Evolutionary conservation across 192 early-diverging fungal species (phyloP), one percentile per base, ranked within the genome.

Genomic region (Entomortierella lignicola): DNA sequence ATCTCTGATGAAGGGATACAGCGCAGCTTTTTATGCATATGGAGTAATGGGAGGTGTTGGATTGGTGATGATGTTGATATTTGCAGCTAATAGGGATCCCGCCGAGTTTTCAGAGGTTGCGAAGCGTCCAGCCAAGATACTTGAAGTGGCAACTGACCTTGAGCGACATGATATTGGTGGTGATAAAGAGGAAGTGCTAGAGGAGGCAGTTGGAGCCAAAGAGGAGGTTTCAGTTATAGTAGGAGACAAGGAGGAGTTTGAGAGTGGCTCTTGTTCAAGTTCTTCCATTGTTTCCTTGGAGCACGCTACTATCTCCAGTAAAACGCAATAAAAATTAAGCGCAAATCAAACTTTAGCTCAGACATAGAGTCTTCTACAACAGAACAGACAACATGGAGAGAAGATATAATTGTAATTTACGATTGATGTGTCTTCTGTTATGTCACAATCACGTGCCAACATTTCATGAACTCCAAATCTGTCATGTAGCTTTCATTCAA

Each of bases 1-100:
- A 15, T 34, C 48, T 1, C 18, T 71, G 53, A 61, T 71, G 60
- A 47, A 20, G 4, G 69, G 69, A 30, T 71, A 71, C 23, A 61
- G 69, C 21, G 60, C 69, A 27, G 69, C 69, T 1, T 71, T 71
- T 21, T 71, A 71, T 43, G 42, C 69, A 4, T 61, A 34, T 29
- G 60, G 52, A 8, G 69, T 71, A 2, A 71, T 71, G 59, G 69
- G 69, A 17, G 69, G 69, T 8, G 60, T 71, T 54, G 59, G 69
- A 23, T 37, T 71, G 21, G 41, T 71, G 2, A 18, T 54, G 26
- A 47, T 63, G 26, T 10, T 57, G 29, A 29, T 57, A 29, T 57
- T 57, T 30, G 55, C 55, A 1, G 55, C 55, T 6, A 57, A 57
- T 20, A 29, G 31, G 8, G 55, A 57, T 10, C 65, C 25, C 30